These are phyloP conservation scores for Aspergillus biplanus DNA, from an alignment of 495 filamentous ascomycete genomes.

Conservation along the genomic window DNA sequence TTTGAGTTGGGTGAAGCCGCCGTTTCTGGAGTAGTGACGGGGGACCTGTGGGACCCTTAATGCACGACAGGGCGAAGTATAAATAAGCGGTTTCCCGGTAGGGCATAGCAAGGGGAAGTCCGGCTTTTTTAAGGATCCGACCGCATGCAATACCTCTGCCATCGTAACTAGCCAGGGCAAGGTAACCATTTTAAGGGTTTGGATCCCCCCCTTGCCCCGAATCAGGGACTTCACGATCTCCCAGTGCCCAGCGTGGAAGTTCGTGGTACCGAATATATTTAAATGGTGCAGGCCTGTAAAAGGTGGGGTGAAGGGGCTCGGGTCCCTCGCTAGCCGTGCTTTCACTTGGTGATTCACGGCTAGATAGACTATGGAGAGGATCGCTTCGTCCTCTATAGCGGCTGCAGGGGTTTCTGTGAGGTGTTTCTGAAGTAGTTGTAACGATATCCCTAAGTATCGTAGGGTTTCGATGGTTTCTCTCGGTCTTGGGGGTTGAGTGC, in stretches of 20 bases:
- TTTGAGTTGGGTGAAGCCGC: conserved; percentile 9
- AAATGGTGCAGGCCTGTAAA: conserved; percentile 3
- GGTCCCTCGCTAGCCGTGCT: not conserved
- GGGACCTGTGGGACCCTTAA: not conserved
- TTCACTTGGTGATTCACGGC: conserved; percentile 10
- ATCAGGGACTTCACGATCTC: conserved; percentile 1
- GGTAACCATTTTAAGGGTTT: not conserved
- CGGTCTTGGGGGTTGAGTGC: not conserved
- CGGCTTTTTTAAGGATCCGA: not conserved
- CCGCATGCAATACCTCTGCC: conserved; percentile 1
- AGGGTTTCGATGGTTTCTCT: not conserved
- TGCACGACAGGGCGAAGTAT: not conserved
- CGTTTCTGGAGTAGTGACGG: not conserved
- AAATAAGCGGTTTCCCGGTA: not conserved
- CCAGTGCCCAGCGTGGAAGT: conserved; percentile 2
- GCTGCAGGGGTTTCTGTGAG: not conserved
- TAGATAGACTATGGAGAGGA: conserved; percentile 1
- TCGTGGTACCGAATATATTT: conserved; percentile 4
- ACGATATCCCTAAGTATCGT: not conserved
- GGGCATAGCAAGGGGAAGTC: not conserved
- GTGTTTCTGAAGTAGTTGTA: not conserved
- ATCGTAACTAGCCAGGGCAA: conserved; percentile 2
- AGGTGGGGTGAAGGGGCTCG: conserved; percentile 7
- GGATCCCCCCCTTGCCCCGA: not conserved
- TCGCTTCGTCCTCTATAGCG: not conserved